Conservation (phyloP, 768 basidiomycete species). For the Lactarius akahatsu region DNA sequence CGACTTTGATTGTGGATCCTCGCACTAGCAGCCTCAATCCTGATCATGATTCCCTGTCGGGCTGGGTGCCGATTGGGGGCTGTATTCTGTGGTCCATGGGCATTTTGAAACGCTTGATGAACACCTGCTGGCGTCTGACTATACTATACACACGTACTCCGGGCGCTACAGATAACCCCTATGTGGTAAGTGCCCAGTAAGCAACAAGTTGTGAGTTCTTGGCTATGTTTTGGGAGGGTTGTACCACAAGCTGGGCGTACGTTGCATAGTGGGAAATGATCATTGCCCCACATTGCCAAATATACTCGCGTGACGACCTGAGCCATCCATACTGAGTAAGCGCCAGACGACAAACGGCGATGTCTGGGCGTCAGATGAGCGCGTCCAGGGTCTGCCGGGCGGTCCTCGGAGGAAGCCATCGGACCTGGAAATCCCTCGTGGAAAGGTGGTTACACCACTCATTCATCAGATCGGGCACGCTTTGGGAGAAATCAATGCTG, state of each 20-base stretch:
- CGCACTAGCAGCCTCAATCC: background rate
- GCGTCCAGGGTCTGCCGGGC: slow-evolving; percentile 18
- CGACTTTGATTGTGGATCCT: background rate
- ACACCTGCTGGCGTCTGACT: background rate
- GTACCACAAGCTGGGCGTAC: background rate
- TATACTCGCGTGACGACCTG: slow-evolving; percentile 8
- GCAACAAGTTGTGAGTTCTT: background rate
- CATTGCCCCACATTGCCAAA: slow-evolving; percentile 11
- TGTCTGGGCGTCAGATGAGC: slow-evolving; percentile 23
- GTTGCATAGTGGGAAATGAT: background rate
- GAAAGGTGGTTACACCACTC: slow-evolving; percentile 1
- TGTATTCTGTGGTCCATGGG: background rate
- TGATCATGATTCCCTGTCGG: background rate
- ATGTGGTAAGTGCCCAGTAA: background rate
- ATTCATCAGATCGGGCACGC: slow-evolving; percentile 1
- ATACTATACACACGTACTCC: background rate
- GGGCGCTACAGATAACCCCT: background rate
- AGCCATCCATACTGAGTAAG: slow-evolving; percentile 10
- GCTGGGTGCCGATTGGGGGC: background rate
- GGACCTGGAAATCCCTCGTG: background rate
- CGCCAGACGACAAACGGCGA: slow-evolving; percentile 19
- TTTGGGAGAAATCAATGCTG: background rate
- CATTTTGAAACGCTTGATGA: background rate
- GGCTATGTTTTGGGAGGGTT: background rate
- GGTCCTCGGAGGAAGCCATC: slow-evolving; percentile 15